Conservation (phyloP, 2,329 filamentous ascomycete species). For the Diaporthe citri region DNA sequence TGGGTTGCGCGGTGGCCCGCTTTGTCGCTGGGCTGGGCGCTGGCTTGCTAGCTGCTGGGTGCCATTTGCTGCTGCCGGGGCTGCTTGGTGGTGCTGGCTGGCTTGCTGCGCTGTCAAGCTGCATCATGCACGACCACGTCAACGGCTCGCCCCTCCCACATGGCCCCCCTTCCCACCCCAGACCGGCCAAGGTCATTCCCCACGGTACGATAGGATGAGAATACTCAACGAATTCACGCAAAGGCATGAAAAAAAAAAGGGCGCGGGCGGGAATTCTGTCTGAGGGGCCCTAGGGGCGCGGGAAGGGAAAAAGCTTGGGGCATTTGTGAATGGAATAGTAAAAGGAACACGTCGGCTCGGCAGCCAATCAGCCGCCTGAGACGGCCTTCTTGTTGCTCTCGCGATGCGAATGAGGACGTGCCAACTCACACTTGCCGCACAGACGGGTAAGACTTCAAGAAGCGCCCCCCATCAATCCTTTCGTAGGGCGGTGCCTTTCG, state of each 20-base stretch:
- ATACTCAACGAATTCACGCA: not conserved
- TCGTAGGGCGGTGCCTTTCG: conserved; percentile 2
- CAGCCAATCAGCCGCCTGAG: conserved; percentile 34
- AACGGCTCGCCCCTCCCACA: conserved; percentile 22
- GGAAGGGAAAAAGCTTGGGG: not conserved
- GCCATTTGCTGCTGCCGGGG: not conserved
- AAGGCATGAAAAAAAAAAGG: not conserved
- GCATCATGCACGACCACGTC: conserved; percentile 36
- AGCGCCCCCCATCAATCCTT: conserved; percentile 22
- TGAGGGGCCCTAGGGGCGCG: not conserved
- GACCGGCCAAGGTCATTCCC: conserved; percentile 8
- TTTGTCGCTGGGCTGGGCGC: not conserved
- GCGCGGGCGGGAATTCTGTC: not conserved
- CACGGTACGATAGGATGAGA: conserved; percentile 24
- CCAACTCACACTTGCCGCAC: conserved; percentile 33
- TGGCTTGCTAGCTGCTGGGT: not conserved
- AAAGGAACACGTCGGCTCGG: conserved; percentile 30
- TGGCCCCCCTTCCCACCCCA: conserved; percentile 2
- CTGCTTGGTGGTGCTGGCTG: not conserved
- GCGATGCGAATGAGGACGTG: conserved; percentile 35
- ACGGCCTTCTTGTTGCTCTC: conserved; percentile 34
- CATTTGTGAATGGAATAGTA: conserved; percentile 5
- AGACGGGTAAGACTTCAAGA: conserved; percentile 37
- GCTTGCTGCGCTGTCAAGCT: conserved; percentile 33
- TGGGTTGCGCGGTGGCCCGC: conserved; percentile 1